phyloP scores from a whole-genome alignment of 352 stramenopile genomes.

The Phytophthora foliorum region DNA sequence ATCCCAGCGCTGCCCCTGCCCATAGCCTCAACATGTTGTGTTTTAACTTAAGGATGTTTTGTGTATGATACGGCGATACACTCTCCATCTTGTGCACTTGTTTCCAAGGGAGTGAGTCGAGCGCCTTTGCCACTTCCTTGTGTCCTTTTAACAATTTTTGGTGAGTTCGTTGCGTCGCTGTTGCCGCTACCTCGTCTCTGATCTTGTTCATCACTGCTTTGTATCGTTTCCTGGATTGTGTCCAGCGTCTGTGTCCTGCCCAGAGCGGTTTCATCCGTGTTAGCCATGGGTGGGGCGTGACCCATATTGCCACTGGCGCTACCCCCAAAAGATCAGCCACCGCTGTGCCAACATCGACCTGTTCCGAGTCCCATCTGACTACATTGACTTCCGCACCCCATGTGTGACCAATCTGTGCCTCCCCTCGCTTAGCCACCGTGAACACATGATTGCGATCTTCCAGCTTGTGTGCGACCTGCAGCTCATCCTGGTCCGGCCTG shows the following conservation, averaged over 20 bases:
- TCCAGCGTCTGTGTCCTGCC: neutral
- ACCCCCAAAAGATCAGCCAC: neutral
- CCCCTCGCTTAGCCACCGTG: neutral
- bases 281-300: neutral
- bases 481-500: too few species aligned
- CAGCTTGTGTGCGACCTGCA: neutral
- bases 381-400: too few species aligned
- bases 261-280: neutral
- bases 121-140: neutral
- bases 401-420: neutral
- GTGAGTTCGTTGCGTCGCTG: neutral
- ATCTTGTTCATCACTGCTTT: neutral
- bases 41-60: neutral
- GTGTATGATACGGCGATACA: neutral
- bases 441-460: conserved; percentile 3
- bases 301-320: neutral
- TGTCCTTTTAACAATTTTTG: neutral
- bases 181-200: neutral
- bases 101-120: neutral
- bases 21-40: neutral
- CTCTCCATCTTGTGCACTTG: neutral
- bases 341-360: neutral
- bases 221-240: neutral
- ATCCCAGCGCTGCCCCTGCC: neutral
- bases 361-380: too few species aligned